Base-by-base conservation (phyloP, 768 basidiomycete species). In the Leccinum arenicola region DNA sequence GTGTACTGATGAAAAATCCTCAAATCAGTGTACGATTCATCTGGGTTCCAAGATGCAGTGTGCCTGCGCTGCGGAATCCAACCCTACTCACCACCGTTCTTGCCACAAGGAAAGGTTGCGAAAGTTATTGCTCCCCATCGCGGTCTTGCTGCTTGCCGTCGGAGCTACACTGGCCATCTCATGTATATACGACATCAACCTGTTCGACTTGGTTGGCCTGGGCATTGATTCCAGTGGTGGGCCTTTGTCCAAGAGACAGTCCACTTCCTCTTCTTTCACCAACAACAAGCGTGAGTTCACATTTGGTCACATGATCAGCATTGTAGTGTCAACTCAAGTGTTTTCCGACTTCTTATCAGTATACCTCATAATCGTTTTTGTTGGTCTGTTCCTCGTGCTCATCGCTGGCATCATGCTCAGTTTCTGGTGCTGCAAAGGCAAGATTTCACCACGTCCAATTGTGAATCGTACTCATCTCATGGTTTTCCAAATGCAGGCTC, bases 381-480 rank as follows among this genome's bases (percentile, higher is more conserved):
- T 88, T 10, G 87, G 87, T 2, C 69, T 88, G 4, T 63, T 83
- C 40, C 69, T 88, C 0, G 82, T 86, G 1, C 31, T 87, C 6
- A 66, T 85, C 8, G 76, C 82, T 1, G 85, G 61, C 0, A 69
- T 88, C 53, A 82, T 84, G 77, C 77, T 87, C 17, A 82, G 81
- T 61, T 83, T 79, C 19, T 88, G 87, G 81, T 88, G 86, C 62
- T 88, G 87, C 71, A 74, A 71, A 75, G 82, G 86, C 78, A 62
- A 45, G 70, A 59, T 35, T 43, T 6, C 25, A 23, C 36, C 53
- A 29, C 23, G 21, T 52, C 29, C 31, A 10, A 45, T 43, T 15
- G 31, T 35, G 48, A 48, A 12, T 31, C 33, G 10, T 25, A 9
- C 49, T 55, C 45, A 62, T 52, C 25, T 38, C n/a, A 23, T 50